Percentiles rank a stretch among this genome's conserved stretches.
Conservation (phyloP, 164 flowering plant species). For the Annona cherimola region DNA sequence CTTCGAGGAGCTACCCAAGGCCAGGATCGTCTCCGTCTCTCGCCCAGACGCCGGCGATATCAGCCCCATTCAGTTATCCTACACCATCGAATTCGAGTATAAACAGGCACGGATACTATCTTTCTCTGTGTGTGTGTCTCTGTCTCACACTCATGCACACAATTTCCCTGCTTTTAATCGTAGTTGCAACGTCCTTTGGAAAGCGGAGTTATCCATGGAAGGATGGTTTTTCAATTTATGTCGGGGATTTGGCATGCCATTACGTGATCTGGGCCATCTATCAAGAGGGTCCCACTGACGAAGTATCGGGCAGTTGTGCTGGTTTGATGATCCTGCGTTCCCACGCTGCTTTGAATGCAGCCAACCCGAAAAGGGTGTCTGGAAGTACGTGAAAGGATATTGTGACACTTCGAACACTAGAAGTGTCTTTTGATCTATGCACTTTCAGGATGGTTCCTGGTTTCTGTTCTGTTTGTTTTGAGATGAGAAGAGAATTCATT, state of each 20-base stretch:
- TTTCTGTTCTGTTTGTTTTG: no score
- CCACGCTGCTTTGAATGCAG: background rate
- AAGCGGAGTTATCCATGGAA: background rate
- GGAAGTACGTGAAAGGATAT: no score
- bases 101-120: conserved; percentile 58
- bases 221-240: background rate
- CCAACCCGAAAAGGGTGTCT: no score
- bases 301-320: background rate
- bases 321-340: background rate
- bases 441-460: no score
- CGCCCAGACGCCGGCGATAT: conserved; percentile 84
- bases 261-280: background rate
- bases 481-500: no score
- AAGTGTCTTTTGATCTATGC: no score
- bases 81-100: conserved; percentile 76
- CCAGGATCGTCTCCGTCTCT: conserved; percentile 69
- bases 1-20: conserved; percentile 79
- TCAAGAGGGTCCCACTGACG: background rate
- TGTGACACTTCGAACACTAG: no score
- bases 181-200: background rate
- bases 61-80: conserved; percentile 72
- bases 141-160: background rate
- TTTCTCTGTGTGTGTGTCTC: background rate
- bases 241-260: background rate
- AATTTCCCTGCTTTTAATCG: background rate